phyloP scores from a whole-genome alignment of 768 basidiomycete species.

The Leccinum olivaceopallidum region DNA sequence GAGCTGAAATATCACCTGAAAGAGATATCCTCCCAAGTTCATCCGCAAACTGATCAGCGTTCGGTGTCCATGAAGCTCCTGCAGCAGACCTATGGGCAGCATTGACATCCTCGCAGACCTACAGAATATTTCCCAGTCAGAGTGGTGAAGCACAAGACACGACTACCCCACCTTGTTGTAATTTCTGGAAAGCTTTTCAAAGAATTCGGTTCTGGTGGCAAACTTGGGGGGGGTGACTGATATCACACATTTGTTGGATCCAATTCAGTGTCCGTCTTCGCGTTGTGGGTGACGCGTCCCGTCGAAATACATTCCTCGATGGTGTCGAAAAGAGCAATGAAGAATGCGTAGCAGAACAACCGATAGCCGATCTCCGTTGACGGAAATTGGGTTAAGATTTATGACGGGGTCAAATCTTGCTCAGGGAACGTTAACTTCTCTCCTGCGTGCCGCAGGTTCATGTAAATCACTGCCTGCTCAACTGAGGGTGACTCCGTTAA shows the following conservation, averaged over 20 bases:
- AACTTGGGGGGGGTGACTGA: neutral
- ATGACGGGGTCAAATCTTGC: conserved; percentile 16
- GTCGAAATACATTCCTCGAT: conserved; percentile 1
- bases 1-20: neutral
- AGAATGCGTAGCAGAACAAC: conserved; percentile 10
- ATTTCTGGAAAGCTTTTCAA: neutral
- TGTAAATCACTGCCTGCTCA: conserved; percentile 18
- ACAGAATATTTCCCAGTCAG: neutral
- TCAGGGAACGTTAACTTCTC: conserved; percentile 14
- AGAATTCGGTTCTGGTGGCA: neutral
- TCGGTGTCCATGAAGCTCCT: neutral
- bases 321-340: conserved; percentile 14
- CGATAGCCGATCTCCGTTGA: neutral
- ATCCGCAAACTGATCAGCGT: neutral
- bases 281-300: neutral
- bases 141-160: rapidly evolving
- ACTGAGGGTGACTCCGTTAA: neutral
- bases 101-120: neutral
- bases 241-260: conserved; percentile 8
- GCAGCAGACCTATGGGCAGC: neutral
- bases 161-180: conserved; percentile 8
- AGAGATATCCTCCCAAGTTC: neutral
- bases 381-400: conserved; percentile 12
- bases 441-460: conserved; percentile 6
- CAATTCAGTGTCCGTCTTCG: neutral